These are phyloP conservation scores for Alternaria sp. DNA, from an alignment of 2,329 filamentous ascomycete genomes.

Conservation along the genomic window DNA sequence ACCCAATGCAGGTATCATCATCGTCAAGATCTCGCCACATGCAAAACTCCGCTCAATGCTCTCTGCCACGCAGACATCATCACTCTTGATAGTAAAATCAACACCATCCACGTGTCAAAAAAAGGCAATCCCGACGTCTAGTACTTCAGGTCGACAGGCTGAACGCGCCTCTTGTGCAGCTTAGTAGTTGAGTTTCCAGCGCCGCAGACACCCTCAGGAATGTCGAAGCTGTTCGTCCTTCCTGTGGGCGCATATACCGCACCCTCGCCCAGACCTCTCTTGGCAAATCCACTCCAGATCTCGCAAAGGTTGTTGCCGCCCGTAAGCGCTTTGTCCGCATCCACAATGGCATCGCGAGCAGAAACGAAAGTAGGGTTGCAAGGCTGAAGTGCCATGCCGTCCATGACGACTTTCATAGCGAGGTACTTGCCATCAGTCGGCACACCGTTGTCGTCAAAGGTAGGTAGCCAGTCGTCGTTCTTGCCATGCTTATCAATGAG, in stretches of 20 bases:
- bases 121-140: not conserved
- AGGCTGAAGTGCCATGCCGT: constrained; percentile 64
- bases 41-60: not conserved
- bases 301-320: constrained; percentile 60
- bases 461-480: constrained; percentile 54
- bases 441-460: constrained; percentile 55
- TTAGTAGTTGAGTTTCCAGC: not conserved
- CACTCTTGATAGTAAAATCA: not conserved
- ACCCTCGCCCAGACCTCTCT: constrained; percentile 61
- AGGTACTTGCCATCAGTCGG: constrained; percentile 64
- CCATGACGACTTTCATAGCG: constrained; percentile 61
- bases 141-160: not conserved
- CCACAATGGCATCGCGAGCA: constrained; percentile 64
- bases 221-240: constrained; percentile 33
- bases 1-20: constrained; percentile 4
- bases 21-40: not conserved
- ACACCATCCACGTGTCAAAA: not conserved
- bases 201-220: constrained; percentile 31
- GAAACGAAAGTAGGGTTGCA: constrained; percentile 64
- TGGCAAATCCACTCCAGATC: constrained; percentile 65
- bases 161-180: not conserved
- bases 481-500: constrained; percentile 65
- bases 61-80: not conserved
- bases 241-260: constrained; percentile 31
- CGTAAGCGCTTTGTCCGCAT: constrained; percentile 63